Conservation (phyloP, 2,329 filamentous ascomycete genomes). For the Hyphodiscus sp. region DNA sequence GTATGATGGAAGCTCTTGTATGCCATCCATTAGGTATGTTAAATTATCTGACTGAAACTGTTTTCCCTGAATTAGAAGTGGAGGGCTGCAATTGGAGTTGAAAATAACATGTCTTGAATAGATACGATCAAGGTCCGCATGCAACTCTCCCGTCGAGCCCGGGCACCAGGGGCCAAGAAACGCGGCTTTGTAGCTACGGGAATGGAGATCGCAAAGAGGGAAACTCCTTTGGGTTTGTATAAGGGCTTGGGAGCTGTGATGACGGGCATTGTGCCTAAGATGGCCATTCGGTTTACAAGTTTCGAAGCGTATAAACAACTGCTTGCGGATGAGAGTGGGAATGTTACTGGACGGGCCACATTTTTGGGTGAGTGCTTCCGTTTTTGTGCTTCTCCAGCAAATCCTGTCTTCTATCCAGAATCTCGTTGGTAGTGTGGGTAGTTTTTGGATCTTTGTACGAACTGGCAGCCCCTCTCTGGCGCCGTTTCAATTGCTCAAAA, state of each 20-base stretch:
- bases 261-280: constrained; percentile 96
- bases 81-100: too few species aligned
- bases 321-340: constrained; percentile 63
- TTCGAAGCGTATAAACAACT: constrained; percentile 93
- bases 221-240: constrained; percentile 90
- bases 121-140: constrained; percentile 99
- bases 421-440: not conserved
- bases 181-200: constrained; percentile 87
- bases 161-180: constrained; percentile 71
- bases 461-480: not conserved
- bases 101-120: constrained; percentile 26
- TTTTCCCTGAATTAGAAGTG: too few species aligned
- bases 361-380: constrained; percentile 51
- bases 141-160: constrained; percentile 87
- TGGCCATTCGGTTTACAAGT: constrained; percentile 97
- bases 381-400: constrained; percentile 33
- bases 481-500: not conserved
- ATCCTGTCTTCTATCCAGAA: not conserved
- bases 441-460: not conserved
- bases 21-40: constrained; percentile 84
- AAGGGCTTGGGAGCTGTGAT: constrained; percentile 96
- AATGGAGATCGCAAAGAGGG: constrained; percentile 75
- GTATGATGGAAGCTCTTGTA: constrained; percentile 97
- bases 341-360: constrained; percentile 64
- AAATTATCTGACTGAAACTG: too few species aligned